These are phyloP conservation scores for Phaeosphaeriaceae sp. DNA, from an alignment of 2,329 filamentous ascomycete species.

Conservation along the genomic window DNA sequence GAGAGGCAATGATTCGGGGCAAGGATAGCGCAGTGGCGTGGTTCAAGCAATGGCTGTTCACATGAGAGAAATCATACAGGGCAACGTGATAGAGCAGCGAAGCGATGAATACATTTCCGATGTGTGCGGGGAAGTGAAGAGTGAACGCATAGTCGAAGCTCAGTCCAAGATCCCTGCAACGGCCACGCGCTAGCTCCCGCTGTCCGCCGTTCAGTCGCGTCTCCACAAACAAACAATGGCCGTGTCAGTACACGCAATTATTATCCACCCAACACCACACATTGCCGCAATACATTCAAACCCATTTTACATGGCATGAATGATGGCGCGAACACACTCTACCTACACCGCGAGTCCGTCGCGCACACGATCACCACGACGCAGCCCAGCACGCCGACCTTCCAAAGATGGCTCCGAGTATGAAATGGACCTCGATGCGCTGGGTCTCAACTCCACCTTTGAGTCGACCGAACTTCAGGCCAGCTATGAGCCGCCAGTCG, in stretches of 20 bases:
- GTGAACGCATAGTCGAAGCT: not conserved
- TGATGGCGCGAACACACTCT: constrained; percentile 44
- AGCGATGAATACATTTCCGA: not conserved
- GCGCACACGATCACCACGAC: constrained; percentile 38
- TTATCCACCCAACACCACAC: constrained; percentile 9
- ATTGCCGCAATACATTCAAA: not conserved
- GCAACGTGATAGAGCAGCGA: not conserved
- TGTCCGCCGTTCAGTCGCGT: constrained; percentile 9
- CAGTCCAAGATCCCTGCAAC: constrained; percentile 7
- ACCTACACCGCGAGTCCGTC: constrained; percentile 45
- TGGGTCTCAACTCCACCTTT: constrained; percentile 46
- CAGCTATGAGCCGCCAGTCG: constrained; percentile 38
- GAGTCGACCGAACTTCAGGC: constrained; percentile 43
- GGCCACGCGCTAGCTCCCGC: constrained; percentile 11
- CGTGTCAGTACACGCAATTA: constrained; percentile 21
- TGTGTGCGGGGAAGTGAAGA: not conserved
- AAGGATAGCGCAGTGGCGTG: constrained; percentile 23
- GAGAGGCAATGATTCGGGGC: constrained; percentile 25
- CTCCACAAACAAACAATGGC: constrained; percentile 31
- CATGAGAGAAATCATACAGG: not conserved
- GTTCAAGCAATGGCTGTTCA: constrained; percentile 16
- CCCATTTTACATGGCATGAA: constrained; percentile 16
- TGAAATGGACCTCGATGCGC: constrained; percentile 49
- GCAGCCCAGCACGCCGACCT: constrained; percentile 34
- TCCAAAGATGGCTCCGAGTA: constrained; percentile 47